These are phyloP conservation scores for Paramecium tetraurelia DNA, from an alignment of 73 alveolate genomes.

Conservation along the genomic window DNA sequence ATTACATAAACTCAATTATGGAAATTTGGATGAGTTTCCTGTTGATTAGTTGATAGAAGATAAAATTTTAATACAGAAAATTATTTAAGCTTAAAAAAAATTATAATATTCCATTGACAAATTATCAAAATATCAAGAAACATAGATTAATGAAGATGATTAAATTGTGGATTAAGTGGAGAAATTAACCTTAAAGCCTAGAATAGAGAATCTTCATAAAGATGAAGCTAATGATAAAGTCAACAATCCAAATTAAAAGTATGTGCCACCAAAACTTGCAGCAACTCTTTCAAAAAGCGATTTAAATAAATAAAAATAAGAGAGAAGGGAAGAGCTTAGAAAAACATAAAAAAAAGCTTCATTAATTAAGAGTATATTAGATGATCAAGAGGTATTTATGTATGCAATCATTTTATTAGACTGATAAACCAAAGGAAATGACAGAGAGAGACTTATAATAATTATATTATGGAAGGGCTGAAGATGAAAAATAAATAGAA, in stretches of 20 bases:
- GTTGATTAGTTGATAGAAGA: background rate
- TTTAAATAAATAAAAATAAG: background rate
- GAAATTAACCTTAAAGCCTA: background rate
- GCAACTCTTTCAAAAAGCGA: slow-evolving; percentile 33
- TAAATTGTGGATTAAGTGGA: background rate
- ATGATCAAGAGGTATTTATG: background rate
- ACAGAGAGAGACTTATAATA: background rate
- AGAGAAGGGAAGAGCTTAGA: background rate
- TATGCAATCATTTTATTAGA: background rate
- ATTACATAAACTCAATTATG: background rate
- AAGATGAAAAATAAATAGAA: slow-evolving; percentile 19
- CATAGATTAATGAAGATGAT: background rate
- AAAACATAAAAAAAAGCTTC: background rate
- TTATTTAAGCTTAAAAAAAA: slow-evolving; percentile 20
- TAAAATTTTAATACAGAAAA: slow-evolving; percentile 18
- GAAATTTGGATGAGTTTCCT: background rate
- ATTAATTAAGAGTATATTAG: background rate
- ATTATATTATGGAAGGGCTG: slow-evolving; percentile 43
- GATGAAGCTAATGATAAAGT: background rate
- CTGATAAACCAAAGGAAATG: slow-evolving; percentile 29
- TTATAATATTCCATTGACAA: slow-evolving; percentile 26
- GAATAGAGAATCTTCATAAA: background rate
- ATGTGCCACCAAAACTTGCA: slow-evolving; percentile 39
- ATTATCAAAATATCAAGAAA: background rate
- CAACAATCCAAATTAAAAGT: background rate